A percentile compares a stretch with the other conserved stretches of the same genome.
Conservation (phyloP, 78 protist genomes). For the Dictyostelium intermedium region DNA sequence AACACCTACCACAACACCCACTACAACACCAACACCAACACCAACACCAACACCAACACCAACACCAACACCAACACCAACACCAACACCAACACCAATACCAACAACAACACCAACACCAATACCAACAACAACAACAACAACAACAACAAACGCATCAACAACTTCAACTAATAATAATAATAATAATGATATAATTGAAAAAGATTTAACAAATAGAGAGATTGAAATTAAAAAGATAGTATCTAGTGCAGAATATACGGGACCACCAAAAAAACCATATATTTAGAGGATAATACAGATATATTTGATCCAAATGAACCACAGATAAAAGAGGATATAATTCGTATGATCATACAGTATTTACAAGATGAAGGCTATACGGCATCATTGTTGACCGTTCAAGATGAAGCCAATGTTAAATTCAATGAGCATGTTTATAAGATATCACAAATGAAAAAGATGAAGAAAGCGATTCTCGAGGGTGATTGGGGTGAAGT, state of each 20-base stretch:
- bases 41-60: neutral
- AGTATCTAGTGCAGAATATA: slow-evolving; percentile 41
- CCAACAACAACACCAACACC: neutral
- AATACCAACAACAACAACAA: neutral
- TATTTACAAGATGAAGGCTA: slow-evolving; percentile 89
- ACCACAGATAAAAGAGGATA: slow-evolving; percentile 77
- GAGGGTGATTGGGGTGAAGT: slow-evolving; percentile 93
- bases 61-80: neutral
- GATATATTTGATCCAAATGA: slow-evolving; percentile 52
- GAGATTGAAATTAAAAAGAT: slow-evolving; percentile 28
- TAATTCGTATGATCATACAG: slow-evolving; percentile 83
- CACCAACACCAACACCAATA: neutral
- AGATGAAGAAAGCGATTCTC: slow-evolving; percentile 74
- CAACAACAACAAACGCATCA: neutral
- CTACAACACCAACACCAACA: neutral
- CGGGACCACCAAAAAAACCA: slow-evolving; percentile 66
- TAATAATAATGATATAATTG: neutral
- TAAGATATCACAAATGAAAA: slow-evolving; percentile 17
- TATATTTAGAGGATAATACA: slow-evolving; percentile 54
- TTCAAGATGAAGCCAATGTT: slow-evolving; percentile 90
- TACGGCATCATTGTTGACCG: slow-evolving; percentile 48
- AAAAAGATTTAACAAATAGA: slow-evolving; percentile 27
- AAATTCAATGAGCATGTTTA: slow-evolving; percentile 36
- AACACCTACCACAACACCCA: neutral
- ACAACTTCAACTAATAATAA: neutral